Conservation (phyloP, 1,139 yeast genomes). For the Ogataea hybrid region DNA sequence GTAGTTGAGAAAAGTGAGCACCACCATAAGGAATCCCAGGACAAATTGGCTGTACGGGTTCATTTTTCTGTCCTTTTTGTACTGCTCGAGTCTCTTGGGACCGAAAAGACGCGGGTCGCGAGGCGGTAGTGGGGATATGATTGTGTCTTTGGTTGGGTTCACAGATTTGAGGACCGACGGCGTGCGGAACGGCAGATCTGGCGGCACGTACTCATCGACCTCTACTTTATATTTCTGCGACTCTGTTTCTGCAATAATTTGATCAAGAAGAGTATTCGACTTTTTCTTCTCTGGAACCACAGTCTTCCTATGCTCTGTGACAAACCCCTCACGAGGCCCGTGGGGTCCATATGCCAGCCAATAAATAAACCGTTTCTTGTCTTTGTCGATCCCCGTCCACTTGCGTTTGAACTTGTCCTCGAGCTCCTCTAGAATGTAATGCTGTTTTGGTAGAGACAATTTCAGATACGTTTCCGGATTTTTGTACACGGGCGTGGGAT, state of each 20-base stretch:
- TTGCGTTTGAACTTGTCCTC: conserved; percentile 50
- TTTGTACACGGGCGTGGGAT: conserved; percentile 48
- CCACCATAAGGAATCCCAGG: conserved; percentile 42
- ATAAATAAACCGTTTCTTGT: conserved; percentile 51
- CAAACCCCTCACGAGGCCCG: conserved; percentile 60
- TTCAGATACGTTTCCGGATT: conserved; percentile 45
- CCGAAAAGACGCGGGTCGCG: conserved; percentile 48
- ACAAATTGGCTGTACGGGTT: conserved; percentile 56
- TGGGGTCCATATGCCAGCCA: conserved; percentile 62
- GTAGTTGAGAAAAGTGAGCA: conserved; percentile 44
- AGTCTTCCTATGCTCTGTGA: conserved; percentile 14
- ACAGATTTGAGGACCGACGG: conserved; percentile 38
- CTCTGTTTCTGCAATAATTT: conserved; percentile 10
- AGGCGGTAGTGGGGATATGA: conserved; percentile 34
- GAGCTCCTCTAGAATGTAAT: conserved; percentile 51
- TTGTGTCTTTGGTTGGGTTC: conserved; percentile 32
- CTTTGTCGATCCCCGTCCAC: conserved; percentile 46
- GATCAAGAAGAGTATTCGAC: conserved; percentile 5
- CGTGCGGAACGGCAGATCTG: conserved; percentile 54
- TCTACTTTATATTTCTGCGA: conserved; percentile 1
- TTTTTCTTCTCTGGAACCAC: background rate
- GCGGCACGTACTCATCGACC: conserved; percentile 32
- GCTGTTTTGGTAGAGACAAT: conserved; percentile 54
- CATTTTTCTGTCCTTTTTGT: conserved; percentile 43
- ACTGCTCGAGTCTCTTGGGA: conserved; percentile 47